These are phyloP conservation scores for Colletotrichum sp. DNA, from an alignment of 2,329 filamentous ascomycete species.

Conservation along the genomic window DNA sequence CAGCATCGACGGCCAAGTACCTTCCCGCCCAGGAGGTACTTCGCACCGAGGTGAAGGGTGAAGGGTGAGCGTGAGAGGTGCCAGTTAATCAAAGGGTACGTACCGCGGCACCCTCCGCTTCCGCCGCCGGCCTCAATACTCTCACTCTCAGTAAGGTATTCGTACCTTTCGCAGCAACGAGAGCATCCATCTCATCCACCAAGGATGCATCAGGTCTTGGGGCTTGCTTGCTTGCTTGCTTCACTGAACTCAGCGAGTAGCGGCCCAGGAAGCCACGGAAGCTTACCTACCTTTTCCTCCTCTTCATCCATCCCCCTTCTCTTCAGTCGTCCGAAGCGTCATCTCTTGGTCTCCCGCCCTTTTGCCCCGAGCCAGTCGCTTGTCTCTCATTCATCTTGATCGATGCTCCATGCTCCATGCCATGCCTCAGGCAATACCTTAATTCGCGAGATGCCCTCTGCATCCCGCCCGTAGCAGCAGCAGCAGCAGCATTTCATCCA, in stretches of 20 bases:
- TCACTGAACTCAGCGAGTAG: not conserved
- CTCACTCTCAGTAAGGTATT: not conserved
- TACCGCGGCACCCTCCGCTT: constrained; percentile 10
- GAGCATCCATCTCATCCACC: not conserved
- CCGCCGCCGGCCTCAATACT: not conserved
- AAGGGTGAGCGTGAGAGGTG: not conserved
- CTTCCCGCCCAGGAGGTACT: not conserved
- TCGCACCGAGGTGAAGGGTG: not conserved
- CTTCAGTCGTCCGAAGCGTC: not conserved
- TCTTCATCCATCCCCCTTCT: not conserved
- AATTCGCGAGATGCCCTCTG: not conserved
- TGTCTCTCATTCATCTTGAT: not conserved
- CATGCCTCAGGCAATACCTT: constrained; percentile 1
- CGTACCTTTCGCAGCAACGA: not conserved
- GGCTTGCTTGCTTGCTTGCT: not conserved
- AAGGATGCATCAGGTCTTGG: not conserved
- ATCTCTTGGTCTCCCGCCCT: not conserved
- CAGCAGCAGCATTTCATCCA: not conserved
- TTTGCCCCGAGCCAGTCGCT: not conserved
- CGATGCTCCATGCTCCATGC: not conserved
- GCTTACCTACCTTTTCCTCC: not conserved
- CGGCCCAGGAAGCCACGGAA: not conserved
- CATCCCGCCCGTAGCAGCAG: not conserved
- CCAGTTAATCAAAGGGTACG: not conserved
- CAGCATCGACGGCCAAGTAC: not conserved